Evolutionary conservation across 345 rosid genomes (phyloP), one percentile per base, ranked within the genome.

Genomic region (Isatis tinctoria): DNA sequence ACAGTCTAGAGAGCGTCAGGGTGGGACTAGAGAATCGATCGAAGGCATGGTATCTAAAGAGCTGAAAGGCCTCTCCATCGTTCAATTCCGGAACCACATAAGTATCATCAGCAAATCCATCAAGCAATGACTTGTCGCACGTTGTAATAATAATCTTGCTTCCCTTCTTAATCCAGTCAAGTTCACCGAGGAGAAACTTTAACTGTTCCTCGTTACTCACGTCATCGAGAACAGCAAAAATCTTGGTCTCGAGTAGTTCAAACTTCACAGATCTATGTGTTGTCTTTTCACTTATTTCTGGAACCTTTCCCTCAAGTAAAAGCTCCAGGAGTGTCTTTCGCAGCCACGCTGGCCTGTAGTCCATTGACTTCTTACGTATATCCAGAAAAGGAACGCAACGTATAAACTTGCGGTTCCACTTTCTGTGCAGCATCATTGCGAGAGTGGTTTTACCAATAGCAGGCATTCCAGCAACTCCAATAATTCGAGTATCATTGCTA

Each of bases 391-490:
- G 63, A 14, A 58, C 1, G n/a, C 63, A 58, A 17, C 12, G 63
- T 58, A 58, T 5, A 17, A 58, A 62, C 1, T 40, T 62, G 51
- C 18, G 2, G 18, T 62, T 41, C 67, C 69, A 72, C 13, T 72
- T 40, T 17, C 28, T 16, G 12, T 48, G 2, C n/a, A 72, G 0
- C 62, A 2, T 52, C 62, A 27, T 28, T 2, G 61, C 69, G 0
- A 62, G 74, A 45, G 66, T 22, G 0, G 58, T 58, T 52, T 72
- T 63, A 13, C 76, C 76, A 62, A 72, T 63, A 3, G 62, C 54
- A 0, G 43, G 76, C 70, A 72, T 72, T 2, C 76, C 76, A 12
- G 52, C 69, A 27, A 63, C 76, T 52, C 76, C 76, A 18, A 72
- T 7, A 72, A 72, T 62, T 13, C 44, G 76, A 52, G 76, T 72